Evolutionary conservation across 2,329 filamentous ascomycete species (phyloP).

Genomic region (Cercospora berteroae): DNA sequence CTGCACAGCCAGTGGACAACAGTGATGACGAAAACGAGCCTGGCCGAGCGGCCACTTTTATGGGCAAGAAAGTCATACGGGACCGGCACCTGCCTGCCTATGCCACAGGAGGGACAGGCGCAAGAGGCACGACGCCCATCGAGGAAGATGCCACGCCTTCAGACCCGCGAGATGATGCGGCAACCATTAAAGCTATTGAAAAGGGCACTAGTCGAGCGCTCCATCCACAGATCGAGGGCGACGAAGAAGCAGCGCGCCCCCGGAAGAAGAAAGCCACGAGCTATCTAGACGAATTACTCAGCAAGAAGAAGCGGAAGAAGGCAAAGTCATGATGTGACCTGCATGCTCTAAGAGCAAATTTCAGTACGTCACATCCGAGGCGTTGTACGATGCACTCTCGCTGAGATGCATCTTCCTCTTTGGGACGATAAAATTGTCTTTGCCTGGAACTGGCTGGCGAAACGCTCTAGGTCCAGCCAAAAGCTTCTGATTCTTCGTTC

Average conservation of each 20-base stretch:
- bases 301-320: conserved; percentile 50
- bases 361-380: background rate
- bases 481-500: background rate
- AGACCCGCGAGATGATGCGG: conserved; percentile 16
- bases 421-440: background rate
- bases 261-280: conserved; percentile 28
- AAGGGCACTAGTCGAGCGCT: conserved; percentile 1
- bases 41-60: conserved; percentile 28
- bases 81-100: conserved; percentile 18
- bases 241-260: conserved; percentile 15
- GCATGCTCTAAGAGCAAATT: background rate
- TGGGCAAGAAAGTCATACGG: conserved; percentile 20
- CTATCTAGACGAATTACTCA: conserved; percentile 57
- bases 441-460: background rate
- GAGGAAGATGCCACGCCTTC: conserved; percentile 18
- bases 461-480: background rate
- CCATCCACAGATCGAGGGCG: conserved; percentile 7
- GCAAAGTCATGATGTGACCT: conserved; percentile 2
- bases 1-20: conserved; percentile 22
- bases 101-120: background rate
- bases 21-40: conserved; percentile 41
- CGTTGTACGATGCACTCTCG: background rate
- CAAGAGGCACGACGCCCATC: conserved; percentile 7
- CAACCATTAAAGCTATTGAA: conserved; percentile 13
- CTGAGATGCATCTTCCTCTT: background rate